These are phyloP conservation scores for Peronospora belbahrii DNA, from an alignment of 352 stramenopile genomes.

Conservation along the genomic window DNA sequence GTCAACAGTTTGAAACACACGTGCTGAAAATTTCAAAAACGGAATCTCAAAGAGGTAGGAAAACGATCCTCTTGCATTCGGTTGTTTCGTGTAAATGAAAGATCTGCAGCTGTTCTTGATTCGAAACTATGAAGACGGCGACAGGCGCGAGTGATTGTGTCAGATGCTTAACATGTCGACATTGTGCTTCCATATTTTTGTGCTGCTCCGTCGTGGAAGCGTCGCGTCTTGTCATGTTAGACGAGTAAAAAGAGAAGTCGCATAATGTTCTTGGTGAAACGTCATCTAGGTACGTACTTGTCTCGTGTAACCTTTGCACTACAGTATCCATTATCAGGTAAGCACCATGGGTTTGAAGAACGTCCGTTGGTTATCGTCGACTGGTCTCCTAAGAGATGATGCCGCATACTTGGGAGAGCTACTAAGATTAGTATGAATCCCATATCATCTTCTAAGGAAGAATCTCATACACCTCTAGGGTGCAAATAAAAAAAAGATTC, in stretches of 20 bases:
- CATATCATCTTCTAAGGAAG: no score
- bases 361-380: neutral
- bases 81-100: constrained; percentile 66
- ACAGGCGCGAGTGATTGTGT: constrained; percentile 54
- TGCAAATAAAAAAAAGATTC: no score
- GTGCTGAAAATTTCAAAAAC: no score
- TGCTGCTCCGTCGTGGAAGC: constrained; percentile 32
- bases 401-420: no score
- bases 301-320: constrained; percentile 6
- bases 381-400: no score
- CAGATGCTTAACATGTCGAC: constrained; percentile 56
- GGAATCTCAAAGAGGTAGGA: neutral
- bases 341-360: neutral
- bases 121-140: no score
- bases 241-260: no score
- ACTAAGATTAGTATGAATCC: no score
- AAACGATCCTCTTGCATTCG: constrained; percentile 24
- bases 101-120: constrained; percentile 34
- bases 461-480: no score
- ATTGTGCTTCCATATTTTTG: constrained; percentile 64
- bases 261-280: no score
- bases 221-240: constrained; percentile 12
- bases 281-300: neutral
- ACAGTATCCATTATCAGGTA: neutral
- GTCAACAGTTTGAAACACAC: no score